Percentiles rank a stretch among this genome's conserved stretches.
phyloP scores from a whole-genome alignment of 495 filamentous ascomycete species.

The Venustampulla echinocandica region DNA sequence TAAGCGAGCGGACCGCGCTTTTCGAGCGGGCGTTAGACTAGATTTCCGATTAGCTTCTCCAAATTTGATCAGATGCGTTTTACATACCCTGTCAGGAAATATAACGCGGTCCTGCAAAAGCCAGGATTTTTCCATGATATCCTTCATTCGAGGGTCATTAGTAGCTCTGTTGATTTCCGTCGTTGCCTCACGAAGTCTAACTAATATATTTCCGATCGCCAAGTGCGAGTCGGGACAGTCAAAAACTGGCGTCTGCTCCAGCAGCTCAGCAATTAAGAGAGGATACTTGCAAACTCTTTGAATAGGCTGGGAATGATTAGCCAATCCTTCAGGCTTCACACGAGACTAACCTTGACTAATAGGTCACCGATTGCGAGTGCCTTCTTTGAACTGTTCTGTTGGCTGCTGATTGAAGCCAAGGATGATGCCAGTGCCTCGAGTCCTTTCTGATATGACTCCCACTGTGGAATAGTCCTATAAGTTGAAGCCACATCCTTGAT shows the following conservation, averaged over 20 bases:
- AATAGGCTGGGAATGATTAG: conserved; percentile 59
- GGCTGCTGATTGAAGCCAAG: conserved; percentile 59
- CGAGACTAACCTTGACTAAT: conserved; percentile 67
- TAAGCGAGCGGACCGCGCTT: conserved; percentile 62
- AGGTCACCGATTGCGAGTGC: conserved; percentile 76
- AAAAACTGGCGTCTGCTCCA: conserved; percentile 69
- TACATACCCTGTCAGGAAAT: conserved; percentile 66
- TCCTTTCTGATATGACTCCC: conserved; percentile 74
- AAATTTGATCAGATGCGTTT: conserved; percentile 12
- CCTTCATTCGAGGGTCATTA: conserved; percentile 49
- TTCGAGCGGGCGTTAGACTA: conserved; percentile 37
- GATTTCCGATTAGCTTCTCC: conserved; percentile 14
- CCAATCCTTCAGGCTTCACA: background rate
- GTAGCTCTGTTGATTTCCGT: conserved; percentile 71
- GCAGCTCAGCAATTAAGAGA: conserved; percentile 73
- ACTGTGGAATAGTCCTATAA: conserved; percentile 62
- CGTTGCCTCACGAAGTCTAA: conserved; percentile 60
- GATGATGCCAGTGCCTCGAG: conserved; percentile 78
- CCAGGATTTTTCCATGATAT: conserved; percentile 62
- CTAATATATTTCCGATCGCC: conserved; percentile 66
- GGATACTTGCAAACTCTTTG: conserved; percentile 92
- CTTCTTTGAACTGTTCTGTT: conserved; percentile 55
- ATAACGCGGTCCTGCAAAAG: conserved; percentile 67
- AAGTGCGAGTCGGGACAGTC: conserved; percentile 76
- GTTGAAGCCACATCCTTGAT: conserved; percentile 63